Conservation (phyloP, 1,284 basidiomycete genomes). For the Ceratobasidium sp. region DNA sequence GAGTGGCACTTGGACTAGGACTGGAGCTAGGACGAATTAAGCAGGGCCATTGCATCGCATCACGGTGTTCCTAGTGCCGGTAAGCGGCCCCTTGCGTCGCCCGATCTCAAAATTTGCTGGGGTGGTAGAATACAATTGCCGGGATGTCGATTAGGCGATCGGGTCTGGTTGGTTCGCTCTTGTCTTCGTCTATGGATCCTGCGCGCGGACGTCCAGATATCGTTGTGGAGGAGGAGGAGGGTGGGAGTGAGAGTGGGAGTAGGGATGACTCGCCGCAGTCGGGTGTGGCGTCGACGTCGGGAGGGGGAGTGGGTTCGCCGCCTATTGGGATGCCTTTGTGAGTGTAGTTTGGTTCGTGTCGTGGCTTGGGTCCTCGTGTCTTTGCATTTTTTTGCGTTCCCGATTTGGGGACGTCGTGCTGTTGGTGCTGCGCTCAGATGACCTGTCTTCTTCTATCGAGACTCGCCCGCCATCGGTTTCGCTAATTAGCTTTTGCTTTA, state of each 20-base stretch:
- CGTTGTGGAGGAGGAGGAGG: conserved; percentile 19
- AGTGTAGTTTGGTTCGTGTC: too few relatives aligned
- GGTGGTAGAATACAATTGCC: too few relatives aligned
- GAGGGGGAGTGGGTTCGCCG: conserved; percentile 3
- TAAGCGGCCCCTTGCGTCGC: too few relatives aligned
- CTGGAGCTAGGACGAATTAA: too few relatives aligned
- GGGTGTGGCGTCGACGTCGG: too few relatives aligned
- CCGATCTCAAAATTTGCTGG: too few relatives aligned
- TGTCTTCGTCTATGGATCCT: neutral
- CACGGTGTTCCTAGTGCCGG: too few relatives aligned
- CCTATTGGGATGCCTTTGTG: conserved; percentile 17
- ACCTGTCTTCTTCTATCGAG: neutral
- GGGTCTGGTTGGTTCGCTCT: conserved; percentile 9
- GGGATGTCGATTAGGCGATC: conserved; percentile 7
- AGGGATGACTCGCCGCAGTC: conserved; percentile 11
- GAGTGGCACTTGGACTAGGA: too few relatives aligned
- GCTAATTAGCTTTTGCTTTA: neutral
- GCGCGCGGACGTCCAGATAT: neutral
- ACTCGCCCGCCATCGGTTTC: neutral
- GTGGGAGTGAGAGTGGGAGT: conserved; percentile 3
- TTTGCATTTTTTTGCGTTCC: too few relatives aligned
- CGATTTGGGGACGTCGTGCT: conserved; percentile 22
- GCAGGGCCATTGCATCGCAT: too few relatives aligned
- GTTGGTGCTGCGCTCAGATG: conserved; percentile 22
- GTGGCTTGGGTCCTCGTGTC: too few relatives aligned